Conservation (phyloP, 495 filamentous ascomycete species). For the Xylaria intraflava region DNA sequence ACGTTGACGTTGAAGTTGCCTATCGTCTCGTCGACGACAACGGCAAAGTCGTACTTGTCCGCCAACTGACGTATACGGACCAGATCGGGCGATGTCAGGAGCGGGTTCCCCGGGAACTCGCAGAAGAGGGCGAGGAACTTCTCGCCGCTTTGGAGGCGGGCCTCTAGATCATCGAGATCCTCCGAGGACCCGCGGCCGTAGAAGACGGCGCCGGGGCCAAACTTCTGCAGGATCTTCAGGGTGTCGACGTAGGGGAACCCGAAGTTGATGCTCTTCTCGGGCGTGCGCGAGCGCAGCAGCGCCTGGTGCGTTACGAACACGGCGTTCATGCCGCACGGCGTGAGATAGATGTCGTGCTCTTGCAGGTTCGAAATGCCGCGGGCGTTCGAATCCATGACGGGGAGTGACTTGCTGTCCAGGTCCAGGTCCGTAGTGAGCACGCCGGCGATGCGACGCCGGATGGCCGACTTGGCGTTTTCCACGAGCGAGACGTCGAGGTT, state of each 20-base stretch:
- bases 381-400: slow-evolving; percentile 35
- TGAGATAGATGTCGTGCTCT: slow-evolving; percentile 84
- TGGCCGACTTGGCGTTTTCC: slow-evolving; percentile 74
- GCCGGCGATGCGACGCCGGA: slow-evolving; percentile 81
- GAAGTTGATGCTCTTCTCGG: slow-evolving; percentile 62
- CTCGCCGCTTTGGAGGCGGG: slow-evolving; percentile 63
- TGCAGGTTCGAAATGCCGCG: slow-evolving; percentile 63
- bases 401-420: slow-evolving; percentile 35
- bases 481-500: slow-evolving; percentile 77
- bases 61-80: slow-evolving; percentile 70
- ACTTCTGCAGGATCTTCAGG: slow-evolving; percentile 89
- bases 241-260: slow-evolving; percentile 96
- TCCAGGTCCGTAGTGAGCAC: slow-evolving; percentile 70
- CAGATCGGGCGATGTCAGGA: slow-evolving; percentile 79
- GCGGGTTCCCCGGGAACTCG: slow-evolving; percentile 89
- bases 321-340: slow-evolving; percentile 86
- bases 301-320: slow-evolving; percentile 83
- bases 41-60: slow-evolving; percentile 77
- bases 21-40: slow-evolving; percentile 93
- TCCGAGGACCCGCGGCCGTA: slow-evolving; percentile 76
- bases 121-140: slow-evolving; percentile 80
- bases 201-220: slow-evolving; percentile 84
- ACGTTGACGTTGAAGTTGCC: slow-evolving; percentile 97
- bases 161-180: slow-evolving; percentile 83
- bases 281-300: slow-evolving; percentile 54